Evolutionary conservation across 257 asterid genomes (phyloP), one percentile per base, ranked within the genome.

Genomic region (Fraxinus quadrangulata): DNA sequence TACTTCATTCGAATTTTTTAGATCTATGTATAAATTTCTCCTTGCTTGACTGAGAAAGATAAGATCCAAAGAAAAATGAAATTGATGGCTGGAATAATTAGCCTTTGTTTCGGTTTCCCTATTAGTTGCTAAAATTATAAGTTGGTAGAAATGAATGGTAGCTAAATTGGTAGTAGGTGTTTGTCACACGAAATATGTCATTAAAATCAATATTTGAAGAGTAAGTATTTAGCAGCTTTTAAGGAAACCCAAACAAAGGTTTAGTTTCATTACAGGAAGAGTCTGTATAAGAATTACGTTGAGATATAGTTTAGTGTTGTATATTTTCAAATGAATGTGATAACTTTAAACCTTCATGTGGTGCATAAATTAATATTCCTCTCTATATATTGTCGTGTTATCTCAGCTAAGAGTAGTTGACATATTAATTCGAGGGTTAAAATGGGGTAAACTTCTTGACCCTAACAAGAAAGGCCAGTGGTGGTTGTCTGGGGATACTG

Each of bases 381-480:
- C 65, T 61, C 67, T 51, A 2, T 30, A 31, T 11, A 16, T 37
- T 59, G 33, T 79, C 36, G n/a, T 67, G 79, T 69, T 47, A 33
- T 78, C 80, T 85, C 96, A 96, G 99, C 82, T 96, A 77, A 88
- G 89, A 84, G 95, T 86, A 4, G 95, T 84, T 45, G 94, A 92
- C 76, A 83, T 93, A 77, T 82, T 88, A 83, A 83, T 93, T 73
- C 89, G 95, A 51, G 97, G 93, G 30, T 79, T 94, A 67, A 92
- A 83, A 84, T 96, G 99, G 99, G 76, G 91, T 82, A 90, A 88
- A 90, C 97, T 96, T 80, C 85, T 92, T 59, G 97, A 93, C 85
- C 93, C 97, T 70, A 83, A 84, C 81, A 92, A 93, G 92, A 96
- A 88, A 87, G 98, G 98, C 11, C 97, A 90, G 77, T 96, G 99